phyloP scores from a whole-genome alignment of 257 asterid species.

The Buddleja alternifolia region DNA sequence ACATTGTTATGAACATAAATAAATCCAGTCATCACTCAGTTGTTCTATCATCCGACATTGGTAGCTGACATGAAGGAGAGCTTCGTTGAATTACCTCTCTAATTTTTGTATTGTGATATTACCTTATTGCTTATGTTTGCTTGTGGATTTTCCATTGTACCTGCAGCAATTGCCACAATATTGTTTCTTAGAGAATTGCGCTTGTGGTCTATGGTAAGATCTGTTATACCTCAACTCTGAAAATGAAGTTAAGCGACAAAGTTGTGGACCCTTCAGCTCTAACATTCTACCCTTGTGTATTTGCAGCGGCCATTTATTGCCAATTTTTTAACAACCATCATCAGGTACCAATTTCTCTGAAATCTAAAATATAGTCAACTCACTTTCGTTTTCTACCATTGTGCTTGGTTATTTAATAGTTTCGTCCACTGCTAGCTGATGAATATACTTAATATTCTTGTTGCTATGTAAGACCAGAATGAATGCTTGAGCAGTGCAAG shows the following conservation, averaged over 20 bases:
- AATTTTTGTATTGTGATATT: neutral
- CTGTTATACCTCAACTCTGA: conserved; percentile 15
- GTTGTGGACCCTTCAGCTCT: conserved; percentile 15
- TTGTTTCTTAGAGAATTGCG: conserved; percentile 74
- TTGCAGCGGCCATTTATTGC: conserved; percentile 73
- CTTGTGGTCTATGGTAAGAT: conserved; percentile 58
- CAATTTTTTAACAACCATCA: conserved; percentile 49
- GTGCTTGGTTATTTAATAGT: neutral
- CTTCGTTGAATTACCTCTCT: conserved; percentile 12
- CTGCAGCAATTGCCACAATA: conserved; percentile 82
- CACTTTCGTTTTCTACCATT: neutral
- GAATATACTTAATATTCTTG: neutral
- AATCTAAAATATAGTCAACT: conserved; percentile 11
- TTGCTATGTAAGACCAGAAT: neutral
- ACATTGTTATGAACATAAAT: neutral
- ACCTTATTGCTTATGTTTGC: neutral
- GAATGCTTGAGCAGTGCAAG: neutral
- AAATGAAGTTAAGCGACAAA: conserved; percentile 14
- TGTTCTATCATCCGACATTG: conserved; percentile 5
- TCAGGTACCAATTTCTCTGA: conserved; percentile 55
- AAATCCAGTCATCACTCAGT: neutral
- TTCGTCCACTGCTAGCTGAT: neutral
- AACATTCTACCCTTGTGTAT: conserved; percentile 27
- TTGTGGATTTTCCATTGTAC: conserved; percentile 15
- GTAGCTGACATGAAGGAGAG: neutral